Evolutionary conservation across 371 early-diverging fungal species (phyloP), one percentile per base, ranked within the genome.

Genomic region (Chytridiales sp.): DNA sequence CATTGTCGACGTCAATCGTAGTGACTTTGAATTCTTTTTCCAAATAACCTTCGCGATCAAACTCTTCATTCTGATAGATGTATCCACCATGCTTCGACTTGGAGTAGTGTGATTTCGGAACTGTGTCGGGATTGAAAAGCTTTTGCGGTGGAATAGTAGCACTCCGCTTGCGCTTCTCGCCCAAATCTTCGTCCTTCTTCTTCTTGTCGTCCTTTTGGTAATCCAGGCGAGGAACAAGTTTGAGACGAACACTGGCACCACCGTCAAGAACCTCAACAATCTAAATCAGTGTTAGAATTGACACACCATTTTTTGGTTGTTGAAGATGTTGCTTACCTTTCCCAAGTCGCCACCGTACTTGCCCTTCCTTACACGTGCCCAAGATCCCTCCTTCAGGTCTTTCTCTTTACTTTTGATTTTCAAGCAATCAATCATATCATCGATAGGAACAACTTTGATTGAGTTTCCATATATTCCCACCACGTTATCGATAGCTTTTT

Each of bases 261-360:
- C 88, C 79, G 36, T 93, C 93, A 3, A 86, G 62, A 17, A 94
- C 80, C 46, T 89, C 87, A 36, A 93, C 51, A 2, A 96, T 81
- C 67, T 66, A 35, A 42, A 9, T n/a, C n/a, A n/a, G 32, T 21
- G 22, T 41, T 48, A 13, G 27, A 8, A 67, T 22, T 36, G 49
- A 61, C 22, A 42, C 42, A 11, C 29, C 39, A 54, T 9, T 15
- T 43, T 24, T 21, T 4, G 30, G 15, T 21, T 39, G 34, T 30
- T 44, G 2, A 34, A 26, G 27, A 26, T 21, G 27, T 17, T 48
- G 48, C 72, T 39, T 66, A 88, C 87, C 79, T 95, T 93, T 17
- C 87, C 99, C 58, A 99, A 76, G 79, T 99, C 99, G 36, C 94
- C 96, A 4, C 85, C 85, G 70, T 97, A 98, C 64, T 89, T 96